phyloP scores from a whole-genome alignment of 2,329 filamentous ascomycete genomes.

The Monosporascus sp. region DNA sequence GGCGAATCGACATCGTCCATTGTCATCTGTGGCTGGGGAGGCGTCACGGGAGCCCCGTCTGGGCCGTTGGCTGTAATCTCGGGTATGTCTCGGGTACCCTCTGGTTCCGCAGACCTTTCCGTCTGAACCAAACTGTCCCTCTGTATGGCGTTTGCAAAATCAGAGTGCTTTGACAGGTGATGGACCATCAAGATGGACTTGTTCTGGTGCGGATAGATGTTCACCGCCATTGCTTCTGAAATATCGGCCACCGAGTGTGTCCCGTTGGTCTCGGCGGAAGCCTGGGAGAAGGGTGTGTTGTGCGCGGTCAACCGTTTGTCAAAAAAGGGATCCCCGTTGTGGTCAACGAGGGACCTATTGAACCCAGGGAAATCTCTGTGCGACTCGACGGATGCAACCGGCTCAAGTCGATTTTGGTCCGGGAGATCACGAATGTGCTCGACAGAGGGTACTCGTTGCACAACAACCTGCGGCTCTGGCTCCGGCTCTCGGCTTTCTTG shows the following conservation, averaged over 20 bases:
- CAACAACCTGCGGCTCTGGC: slow-evolving; percentile 19
- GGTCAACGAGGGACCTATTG: slow-evolving; percentile 38
- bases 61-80: slow-evolving; percentile 35
- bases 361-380: slow-evolving; percentile 28
- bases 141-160: slow-evolving; percentile 34
- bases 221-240: slow-evolving; percentile 58
- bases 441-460: slow-evolving; percentile 22
- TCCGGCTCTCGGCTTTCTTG: slow-evolving; percentile 1
- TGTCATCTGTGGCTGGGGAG: slow-evolving; percentile 44
- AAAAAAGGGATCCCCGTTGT: slow-evolving; percentile 49
- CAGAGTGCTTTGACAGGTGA: slow-evolving; percentile 47
- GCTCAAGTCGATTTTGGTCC: slow-evolving; percentile 24
- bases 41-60: slow-evolving; percentile 43
- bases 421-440: slow-evolving; percentile 20
- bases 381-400: slow-evolving; percentile 30
- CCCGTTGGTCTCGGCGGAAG: slow-evolving; percentile 56
- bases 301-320: slow-evolving; percentile 49
- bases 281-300: slow-evolving; percentile 58
- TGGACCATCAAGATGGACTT: slow-evolving; percentile 58
- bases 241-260: slow-evolving; percentile 55
- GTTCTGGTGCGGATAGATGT: slow-evolving; percentile 60
- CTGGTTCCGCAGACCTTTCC: slow-evolving; percentile 9
- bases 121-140: slow-evolving; percentile 17
- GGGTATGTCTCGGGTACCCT: slow-evolving; percentile 23
- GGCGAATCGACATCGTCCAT: slow-evolving; percentile 57